Evolutionary conservation across 2,329 filamentous ascomycete species (phyloP), one percentile per base, ranked within the genome.

Genomic region (Clarireedia homoeocarpa): DNA sequence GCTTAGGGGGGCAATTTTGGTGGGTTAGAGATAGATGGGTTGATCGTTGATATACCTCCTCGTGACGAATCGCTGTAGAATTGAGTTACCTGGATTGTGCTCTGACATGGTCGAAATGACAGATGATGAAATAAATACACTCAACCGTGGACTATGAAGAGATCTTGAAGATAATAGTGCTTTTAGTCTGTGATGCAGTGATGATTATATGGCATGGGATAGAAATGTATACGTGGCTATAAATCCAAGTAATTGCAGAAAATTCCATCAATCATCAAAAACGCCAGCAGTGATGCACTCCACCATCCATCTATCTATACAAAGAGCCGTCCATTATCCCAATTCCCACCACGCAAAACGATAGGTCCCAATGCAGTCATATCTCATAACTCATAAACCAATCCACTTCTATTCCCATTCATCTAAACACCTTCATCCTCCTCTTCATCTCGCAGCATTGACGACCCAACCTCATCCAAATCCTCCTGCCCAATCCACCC

Each of bases 401-500:
- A 42, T 42, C 17, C 17, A n/a, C 39, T 7, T 17, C 4, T 1
- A 6, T 15, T 38, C 9, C 36, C 36, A 38, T 3, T 5, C 3
- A 42, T 14, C 39, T 42, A 42, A 7, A 42, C 6, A n/a, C 14
- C 39, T 14, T 5, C 39, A 6, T n/a, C 17, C 6, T 7, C 15
- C 6, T 42, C 17, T 17, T 49, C 7, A 14, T 54, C 52, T 5
- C 45, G 12, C 5, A 42, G 6, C 26, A n/a, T 40, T 9, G 24
- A 34, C 5, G 44, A 39, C 23, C 48, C 45, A 14, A 40, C 14
- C 15, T 15, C 38, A 14, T 42, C 54, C 23, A 64, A 45, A 30
- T 65, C 59, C 36, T 59, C 58, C 54, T 59, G 58, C 4, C 27
- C 56, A 14, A 66, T 52, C 63, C 65, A 66, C 0, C 64, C 63